phyloP scores from a whole-genome alignment of 2,329 filamentous ascomycete species.

The Ophiostoma sp. region DNA sequence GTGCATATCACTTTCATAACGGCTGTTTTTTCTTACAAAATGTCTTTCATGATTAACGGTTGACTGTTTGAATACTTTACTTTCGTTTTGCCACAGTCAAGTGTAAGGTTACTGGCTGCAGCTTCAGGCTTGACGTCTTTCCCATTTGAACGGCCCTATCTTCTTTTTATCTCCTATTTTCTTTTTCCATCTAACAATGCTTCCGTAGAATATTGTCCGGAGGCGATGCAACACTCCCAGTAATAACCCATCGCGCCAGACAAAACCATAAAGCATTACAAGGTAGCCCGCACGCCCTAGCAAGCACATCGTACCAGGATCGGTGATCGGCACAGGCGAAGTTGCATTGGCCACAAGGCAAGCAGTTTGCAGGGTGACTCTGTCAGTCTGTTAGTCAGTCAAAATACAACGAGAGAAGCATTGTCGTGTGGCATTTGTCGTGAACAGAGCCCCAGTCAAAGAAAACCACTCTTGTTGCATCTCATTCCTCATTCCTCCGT shows the following conservation, averaged over 20 bases:
- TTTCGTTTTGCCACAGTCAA: not conserved
- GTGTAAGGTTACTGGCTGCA: not conserved
- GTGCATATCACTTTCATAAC: not conserved
- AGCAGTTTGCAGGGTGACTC: not conserved
- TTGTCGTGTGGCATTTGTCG: not conserved
- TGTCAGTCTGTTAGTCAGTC: not conserved
- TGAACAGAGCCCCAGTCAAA: not conserved
- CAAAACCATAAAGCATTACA: not conserved
- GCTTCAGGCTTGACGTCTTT: not conserved
- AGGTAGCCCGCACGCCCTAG: not conserved
- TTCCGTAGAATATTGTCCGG: not conserved
- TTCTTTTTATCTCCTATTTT: too few relatives aligned
- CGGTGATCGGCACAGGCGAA: conserved; percentile 6
- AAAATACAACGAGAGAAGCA: not conserved
- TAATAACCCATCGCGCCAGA: not conserved
- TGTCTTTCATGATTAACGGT: not conserved
- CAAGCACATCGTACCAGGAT: conserved; percentile 10
- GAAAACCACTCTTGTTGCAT: not conserved
- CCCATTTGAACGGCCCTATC: not conserved
- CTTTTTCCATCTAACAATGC: not conserved
- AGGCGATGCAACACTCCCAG: conserved; percentile 12
- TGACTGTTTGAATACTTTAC: not conserved
- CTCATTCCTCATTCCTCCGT: not conserved
- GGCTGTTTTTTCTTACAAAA: not conserved
- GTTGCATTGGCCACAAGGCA: conserved; percentile 1